A percentile compares a stretch with the other conserved stretches of the same genome.
phyloP scores from a whole-genome alignment of 495 filamentous ascomycete genomes.

The Ramalina peruviana region DNA sequence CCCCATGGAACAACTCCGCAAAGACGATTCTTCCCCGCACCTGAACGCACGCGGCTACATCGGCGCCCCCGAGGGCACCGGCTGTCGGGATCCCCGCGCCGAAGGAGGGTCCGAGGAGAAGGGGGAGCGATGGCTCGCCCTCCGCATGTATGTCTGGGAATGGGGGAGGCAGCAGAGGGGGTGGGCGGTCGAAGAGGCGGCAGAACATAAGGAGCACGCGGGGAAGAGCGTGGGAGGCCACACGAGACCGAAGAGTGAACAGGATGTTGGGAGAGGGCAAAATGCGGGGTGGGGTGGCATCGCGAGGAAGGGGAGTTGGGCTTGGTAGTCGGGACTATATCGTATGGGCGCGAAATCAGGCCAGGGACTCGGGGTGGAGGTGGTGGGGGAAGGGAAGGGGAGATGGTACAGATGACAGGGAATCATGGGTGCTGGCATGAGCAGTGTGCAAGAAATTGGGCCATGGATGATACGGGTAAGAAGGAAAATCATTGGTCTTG shows the following conservation, averaged over 20 bases:
- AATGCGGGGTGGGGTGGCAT: constrained; percentile 10
- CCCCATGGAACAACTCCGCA: constrained; percentile 46
- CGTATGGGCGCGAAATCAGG: too few relatives aligned
- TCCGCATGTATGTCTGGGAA: constrained; percentile 67
- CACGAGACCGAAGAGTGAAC: neutral
- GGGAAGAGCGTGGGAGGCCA: constrained; percentile 30
- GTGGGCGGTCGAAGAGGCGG: neutral
- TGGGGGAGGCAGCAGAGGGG: constrained; percentile 64
- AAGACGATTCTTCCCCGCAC: constrained; percentile 45
- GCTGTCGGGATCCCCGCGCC: constrained; percentile 19
- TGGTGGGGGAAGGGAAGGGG: too few relatives aligned
- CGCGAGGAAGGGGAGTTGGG: constrained; percentile 16
- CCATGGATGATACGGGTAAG: too few relatives aligned
- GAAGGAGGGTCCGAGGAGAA: constrained; percentile 19
- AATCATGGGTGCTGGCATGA: too few relatives aligned
- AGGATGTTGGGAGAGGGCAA: neutral
- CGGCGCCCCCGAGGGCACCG: constrained; percentile 34
- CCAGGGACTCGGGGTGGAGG: too few relatives aligned
- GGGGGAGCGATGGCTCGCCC: constrained; percentile 65
- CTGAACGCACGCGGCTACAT: constrained; percentile 54
- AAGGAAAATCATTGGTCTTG: too few relatives aligned
- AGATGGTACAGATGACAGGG: too few relatives aligned
- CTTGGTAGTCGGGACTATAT: neutral
- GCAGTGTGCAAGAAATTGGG: too few relatives aligned
- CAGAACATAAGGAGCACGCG: neutral